Percentiles rank a stretch among this genome's conserved stretches.
Conservation (phyloP, 768 basidiomycete genomes). For the Serpula lacrymans region DNA sequence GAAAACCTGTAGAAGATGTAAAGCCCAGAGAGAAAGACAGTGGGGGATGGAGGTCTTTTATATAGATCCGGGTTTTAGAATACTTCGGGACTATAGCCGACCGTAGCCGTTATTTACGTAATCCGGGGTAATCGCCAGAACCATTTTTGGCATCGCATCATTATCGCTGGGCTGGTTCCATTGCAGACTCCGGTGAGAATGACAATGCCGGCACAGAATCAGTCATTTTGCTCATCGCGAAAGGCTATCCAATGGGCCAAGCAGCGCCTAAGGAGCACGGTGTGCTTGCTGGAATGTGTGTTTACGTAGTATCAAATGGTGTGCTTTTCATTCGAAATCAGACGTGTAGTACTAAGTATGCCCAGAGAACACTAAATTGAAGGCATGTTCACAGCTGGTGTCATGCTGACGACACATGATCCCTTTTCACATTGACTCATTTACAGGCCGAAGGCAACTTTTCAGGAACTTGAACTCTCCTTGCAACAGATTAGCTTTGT, state of each 20-base stretch:
- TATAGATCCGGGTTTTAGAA: background rate
- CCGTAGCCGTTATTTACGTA: constrained; percentile 2
- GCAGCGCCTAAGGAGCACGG: background rate
- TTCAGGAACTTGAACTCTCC: too few species aligned
- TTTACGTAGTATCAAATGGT: background rate
- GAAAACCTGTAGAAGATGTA: background rate
- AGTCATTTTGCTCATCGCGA: too few species aligned
- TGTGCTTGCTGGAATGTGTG: background rate
- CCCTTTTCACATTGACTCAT: too few species aligned
- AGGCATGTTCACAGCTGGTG: background rate
- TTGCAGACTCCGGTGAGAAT: too few species aligned
- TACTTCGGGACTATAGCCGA: background rate
- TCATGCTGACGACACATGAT: constrained; percentile 1
- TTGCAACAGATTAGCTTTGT: too few species aligned
- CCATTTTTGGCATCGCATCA: background rate
- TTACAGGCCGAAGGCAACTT: too few species aligned
- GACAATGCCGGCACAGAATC: too few species aligned
- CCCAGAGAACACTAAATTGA: too few species aligned
- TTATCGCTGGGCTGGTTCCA: background rate
- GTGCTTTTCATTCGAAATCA: background rate
- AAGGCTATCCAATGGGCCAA: too few species aligned
- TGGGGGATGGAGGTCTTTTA: background rate
- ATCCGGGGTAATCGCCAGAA: constrained; percentile 1
- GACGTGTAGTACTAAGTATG: background rate
- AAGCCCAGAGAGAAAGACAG: background rate